Evolutionary conservation across 371 early-diverging fungal species (phyloP).

Genomic region (Syncephalastrum monosporum): DNA sequence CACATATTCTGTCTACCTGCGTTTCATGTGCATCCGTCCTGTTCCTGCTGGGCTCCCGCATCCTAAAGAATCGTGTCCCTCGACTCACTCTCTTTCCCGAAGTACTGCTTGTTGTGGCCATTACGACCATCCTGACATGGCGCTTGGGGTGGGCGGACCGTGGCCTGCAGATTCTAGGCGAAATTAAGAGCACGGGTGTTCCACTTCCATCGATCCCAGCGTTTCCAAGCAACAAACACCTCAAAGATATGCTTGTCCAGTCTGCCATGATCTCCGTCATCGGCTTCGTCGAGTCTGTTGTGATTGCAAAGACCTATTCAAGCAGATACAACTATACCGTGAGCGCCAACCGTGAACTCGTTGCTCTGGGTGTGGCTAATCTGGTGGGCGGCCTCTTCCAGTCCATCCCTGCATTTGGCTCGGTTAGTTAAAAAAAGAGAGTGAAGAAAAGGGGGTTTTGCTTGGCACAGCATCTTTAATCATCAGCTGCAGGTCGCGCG

Average conservation of each 20-base stretch:
- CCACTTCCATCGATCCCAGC: constrained; percentile 62
- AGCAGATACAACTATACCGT: constrained; percentile 84
- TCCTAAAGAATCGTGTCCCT: constrained; percentile 65
- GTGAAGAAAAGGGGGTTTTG: not conserved
- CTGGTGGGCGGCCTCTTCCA: constrained; percentile 80
- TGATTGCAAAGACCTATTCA: constrained; percentile 88
- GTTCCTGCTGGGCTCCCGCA: constrained; percentile 60
- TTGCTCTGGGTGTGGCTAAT: constrained; percentile 88
- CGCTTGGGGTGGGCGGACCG: constrained; percentile 64
- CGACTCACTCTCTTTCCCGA: constrained; percentile 68
- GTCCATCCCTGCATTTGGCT: constrained; percentile 89
- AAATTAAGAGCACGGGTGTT: constrained; percentile 60
- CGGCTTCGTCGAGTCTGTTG: constrained; percentile 95
- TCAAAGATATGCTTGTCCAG: constrained; percentile 58
- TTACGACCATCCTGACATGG: constrained; percentile 63
- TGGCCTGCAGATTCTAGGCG: constrained; percentile 76
- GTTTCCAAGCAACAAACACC: constrained; percentile 52
- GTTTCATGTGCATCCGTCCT: constrained; percentile 68
- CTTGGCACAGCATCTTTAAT: not conserved
- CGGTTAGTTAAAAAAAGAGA: constrained; percentile 36
- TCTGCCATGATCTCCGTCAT: constrained; percentile 85
- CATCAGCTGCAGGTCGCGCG: constrained; percentile 61
- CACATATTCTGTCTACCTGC: constrained; percentile 66
- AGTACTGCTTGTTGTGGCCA: constrained; percentile 78
- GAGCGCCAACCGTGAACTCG: constrained; percentile 88